A percentile compares a stretch with the other conserved stretches of the same genome.
Evolutionary conservation across 2,329 filamentous ascomycete species (phyloP).

Genomic region (Fusarium sp.): DNA sequence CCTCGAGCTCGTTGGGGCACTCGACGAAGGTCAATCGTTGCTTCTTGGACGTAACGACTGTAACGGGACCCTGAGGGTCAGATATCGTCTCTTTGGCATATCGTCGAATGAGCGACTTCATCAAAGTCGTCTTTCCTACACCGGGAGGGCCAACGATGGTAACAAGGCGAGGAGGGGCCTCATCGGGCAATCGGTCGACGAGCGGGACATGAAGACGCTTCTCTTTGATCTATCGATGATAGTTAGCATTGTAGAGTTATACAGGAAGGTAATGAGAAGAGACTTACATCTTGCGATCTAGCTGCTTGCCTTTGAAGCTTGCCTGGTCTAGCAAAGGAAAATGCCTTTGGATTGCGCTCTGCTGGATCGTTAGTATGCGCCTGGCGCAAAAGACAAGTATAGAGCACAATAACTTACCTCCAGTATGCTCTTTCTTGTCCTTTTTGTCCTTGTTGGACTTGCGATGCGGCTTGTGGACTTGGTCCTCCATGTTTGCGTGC

Average conservation of each 20-base stretch:
- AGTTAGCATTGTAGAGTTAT: conserved; percentile 38
- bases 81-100: conserved; percentile 97
- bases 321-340: conserved; percentile 84
- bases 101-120: conserved; percentile 92
- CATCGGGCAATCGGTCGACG: conserved; percentile 94
- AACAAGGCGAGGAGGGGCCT: conserved; percentile 92
- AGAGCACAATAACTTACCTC: conserved; percentile 5
- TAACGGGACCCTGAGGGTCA: conserved; percentile 90
- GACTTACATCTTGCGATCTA: conserved; percentile 74
- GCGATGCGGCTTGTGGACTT: conserved; percentile 86
- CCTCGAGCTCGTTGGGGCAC: conserved; percentile 95
- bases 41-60: conserved; percentile 95
- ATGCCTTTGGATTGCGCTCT: conserved; percentile 90
- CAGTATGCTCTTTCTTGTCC: conserved; percentile 60
- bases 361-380: conserved; percentile 39
- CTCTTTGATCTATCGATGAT: conserved; percentile 78
- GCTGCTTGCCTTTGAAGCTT: conserved; percentile 80
- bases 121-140: conserved; percentile 92
- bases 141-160: conserved; percentile 95
- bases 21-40: conserved; percentile 95
- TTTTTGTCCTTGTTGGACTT: conserved; percentile 94
- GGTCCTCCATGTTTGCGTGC: conserved; percentile 76
- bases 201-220: conserved; percentile 96
- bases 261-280: neutral
- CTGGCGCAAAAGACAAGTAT: neutral